Base-by-base conservation (phyloP, 163 green algal species). In the Dunaliella salina region DNA sequence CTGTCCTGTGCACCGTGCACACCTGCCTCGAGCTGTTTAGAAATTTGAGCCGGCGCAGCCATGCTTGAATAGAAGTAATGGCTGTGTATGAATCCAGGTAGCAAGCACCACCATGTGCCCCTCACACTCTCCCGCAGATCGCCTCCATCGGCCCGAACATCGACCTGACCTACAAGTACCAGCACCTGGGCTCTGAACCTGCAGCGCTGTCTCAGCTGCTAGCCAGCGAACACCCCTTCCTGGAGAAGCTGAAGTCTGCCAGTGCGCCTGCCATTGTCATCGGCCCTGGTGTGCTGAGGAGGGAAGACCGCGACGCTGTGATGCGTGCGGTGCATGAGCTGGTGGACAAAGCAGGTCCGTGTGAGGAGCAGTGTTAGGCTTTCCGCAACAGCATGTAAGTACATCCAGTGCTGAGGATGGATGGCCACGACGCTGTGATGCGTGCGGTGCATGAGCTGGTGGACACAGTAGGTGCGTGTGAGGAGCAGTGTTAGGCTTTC, bases 131-230 rank as follows among this genome's bases (percentile, higher is more conserved):
- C 75, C 46, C 84, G 13, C 87, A 94, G 90, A 88, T 99, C 25
- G 94, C 87, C 18, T 71, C 93, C 32, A 87, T 99, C 24, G 96
- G 96, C 29, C 89, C 91, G 80, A 26, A 88, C 15, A 89, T 94
- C 33, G 96, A 99, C 89, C 94, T 99, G 82, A 99, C 95, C 8
- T 99, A 98, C 91, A 90, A 90, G 22, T 95, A 95, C 86, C 88
- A 96, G 80, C 89, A 98, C 85, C 90, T 99, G 63, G 97, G 97
- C 78, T 88, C 93, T 45, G 92, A 93, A 30, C 87, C 93, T 5
- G 91, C 88, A 4, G 92, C 93, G 11, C 90, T 99, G 34, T 87
- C 92, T 33, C 86, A 92, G 40, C 85, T 98, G 63, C 85, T 91
- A 30, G 90, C 92, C 46, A 93, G 91, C 29, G 82, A 85, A 22